Evolutionary conservation across 2,329 filamentous ascomycete genomes (phyloP).

Genomic region (Fusarium caatingaense): DNA sequence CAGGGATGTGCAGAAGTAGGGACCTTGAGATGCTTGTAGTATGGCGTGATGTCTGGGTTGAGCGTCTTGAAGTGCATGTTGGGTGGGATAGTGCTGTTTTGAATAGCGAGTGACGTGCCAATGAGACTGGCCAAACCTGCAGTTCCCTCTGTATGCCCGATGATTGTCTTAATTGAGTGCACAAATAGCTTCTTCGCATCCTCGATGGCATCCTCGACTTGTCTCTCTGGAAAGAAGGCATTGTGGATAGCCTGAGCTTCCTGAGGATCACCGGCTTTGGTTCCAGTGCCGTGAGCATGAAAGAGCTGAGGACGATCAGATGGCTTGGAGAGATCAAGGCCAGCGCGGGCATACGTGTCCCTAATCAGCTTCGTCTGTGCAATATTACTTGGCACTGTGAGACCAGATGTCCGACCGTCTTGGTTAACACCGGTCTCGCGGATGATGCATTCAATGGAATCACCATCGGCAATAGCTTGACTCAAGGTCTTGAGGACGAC

Average conservation of each 20-base stretch:
- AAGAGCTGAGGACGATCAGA: slow-evolving; percentile 14
- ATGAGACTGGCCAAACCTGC: background rate
- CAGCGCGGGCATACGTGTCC: background rate
- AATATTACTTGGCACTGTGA: background rate
- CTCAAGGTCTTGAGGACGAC: slow-evolving; percentile 28
- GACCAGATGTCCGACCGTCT: background rate
- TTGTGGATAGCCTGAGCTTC: slow-evolving; percentile 1
- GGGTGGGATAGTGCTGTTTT: background rate
- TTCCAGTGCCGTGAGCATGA: slow-evolving; percentile 58
- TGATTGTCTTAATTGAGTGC: slow-evolving; percentile 4
- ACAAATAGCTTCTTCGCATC: no score
- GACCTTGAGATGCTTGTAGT: slow-evolving; percentile 32
- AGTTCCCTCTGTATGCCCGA: slow-evolving; percentile 4
- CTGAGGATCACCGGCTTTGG: slow-evolving; percentile 48
- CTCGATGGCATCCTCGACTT: no score
- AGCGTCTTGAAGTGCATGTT: slow-evolving; percentile 59
- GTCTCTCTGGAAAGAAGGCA: background rate
- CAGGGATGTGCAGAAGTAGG: slow-evolving; percentile 21
- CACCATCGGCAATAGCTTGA: background rate
- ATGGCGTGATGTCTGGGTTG: slow-evolving; percentile 52
- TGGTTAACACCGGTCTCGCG: slow-evolving; percentile 11
- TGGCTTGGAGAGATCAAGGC: background rate
- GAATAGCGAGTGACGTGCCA: background rate
- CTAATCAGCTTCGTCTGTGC: slow-evolving; percentile 7
- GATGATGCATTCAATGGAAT: slow-evolving; percentile 7